phyloP scores from a whole-genome alignment of 148 eudicot genomes.

The Selenicereus undatus region DNA sequence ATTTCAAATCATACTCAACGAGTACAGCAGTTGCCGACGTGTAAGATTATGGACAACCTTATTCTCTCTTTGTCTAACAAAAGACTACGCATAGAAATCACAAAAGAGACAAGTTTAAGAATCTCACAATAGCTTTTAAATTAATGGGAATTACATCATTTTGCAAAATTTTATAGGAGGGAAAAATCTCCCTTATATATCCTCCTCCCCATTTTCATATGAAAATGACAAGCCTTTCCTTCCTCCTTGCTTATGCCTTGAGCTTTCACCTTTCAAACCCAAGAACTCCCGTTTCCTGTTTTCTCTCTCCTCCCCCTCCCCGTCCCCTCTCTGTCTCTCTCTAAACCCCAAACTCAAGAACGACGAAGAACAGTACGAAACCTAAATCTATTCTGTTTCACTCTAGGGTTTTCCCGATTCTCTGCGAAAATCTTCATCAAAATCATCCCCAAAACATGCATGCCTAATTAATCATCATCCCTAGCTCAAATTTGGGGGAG shows the following conservation, averaged over 20 bases:
- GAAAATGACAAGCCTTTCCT: not conserved
- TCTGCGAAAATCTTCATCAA: not conserved
- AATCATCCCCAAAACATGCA: conserved; percentile 9
- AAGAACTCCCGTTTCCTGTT: not conserved
- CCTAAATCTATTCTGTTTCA: not conserved
- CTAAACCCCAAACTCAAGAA: conserved; percentile 13
- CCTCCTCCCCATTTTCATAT: not conserved
- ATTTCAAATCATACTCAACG: too few species aligned
- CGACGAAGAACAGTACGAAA: not conserved
- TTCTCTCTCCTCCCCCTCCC: not conserved
- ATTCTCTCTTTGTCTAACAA: too few species aligned
- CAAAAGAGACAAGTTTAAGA: too few species aligned
- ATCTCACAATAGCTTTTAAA: too few species aligned
- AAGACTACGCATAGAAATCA: too few species aligned
- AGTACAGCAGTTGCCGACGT: too few species aligned
- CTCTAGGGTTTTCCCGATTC: conserved; percentile 20
- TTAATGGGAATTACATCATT: too few species aligned
- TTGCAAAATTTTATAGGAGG: not conserved
- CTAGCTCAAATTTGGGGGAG: not conserved
- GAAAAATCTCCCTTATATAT: not conserved
- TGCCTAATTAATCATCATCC: conserved; percentile 2
- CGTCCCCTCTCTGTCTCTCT: not conserved
- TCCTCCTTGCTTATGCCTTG: too few species aligned
- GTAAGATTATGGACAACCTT: too few species aligned
- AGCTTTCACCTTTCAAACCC: conserved; percentile 1